phyloP scores from a whole-genome alignment of 352 stramenopile genomes.

The Pythium sukuiense region DNA sequence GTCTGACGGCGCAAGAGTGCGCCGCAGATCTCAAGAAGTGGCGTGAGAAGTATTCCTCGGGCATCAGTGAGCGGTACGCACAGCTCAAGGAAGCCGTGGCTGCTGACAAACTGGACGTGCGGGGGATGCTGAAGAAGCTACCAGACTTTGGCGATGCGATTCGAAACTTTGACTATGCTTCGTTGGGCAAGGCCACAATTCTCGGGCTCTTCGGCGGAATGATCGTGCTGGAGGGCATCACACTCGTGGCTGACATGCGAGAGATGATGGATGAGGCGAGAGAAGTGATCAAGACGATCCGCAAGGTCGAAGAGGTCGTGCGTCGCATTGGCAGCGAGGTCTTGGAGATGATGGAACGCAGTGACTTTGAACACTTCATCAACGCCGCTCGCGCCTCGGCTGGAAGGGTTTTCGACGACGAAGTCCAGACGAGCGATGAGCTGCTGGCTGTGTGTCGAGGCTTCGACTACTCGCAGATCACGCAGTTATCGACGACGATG shows the following conservation, averaged over 20 bases:
- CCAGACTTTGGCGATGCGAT: background rate
- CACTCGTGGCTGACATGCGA: background rate
- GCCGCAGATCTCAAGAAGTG: background rate
- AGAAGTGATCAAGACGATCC: slow-evolving; percentile 3
- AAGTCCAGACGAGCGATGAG: background rate
- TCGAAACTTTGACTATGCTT: slow-evolving; percentile 10
- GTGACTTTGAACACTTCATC: slow-evolving; percentile 10
- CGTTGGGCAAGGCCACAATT: background rate
- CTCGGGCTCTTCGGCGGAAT: background rate
- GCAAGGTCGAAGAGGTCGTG: background rate
- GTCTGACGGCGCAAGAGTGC: no score
- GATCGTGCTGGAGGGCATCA: background rate
- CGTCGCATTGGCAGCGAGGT: slow-evolving; percentile 11
- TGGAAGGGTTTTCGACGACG: background rate
- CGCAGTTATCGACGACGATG: background rate
- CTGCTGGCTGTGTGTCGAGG: background rate
- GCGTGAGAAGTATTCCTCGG: background rate
- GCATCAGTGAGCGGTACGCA: background rate
- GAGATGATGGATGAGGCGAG: background rate
- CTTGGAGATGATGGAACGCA: slow-evolving; percentile 1
- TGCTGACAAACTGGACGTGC: background rate
- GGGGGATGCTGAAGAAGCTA: background rate
- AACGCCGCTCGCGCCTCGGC: background rate
- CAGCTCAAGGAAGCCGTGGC: background rate
- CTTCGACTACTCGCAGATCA: slow-evolving; percentile 10